phyloP scores from a whole-genome alignment of 352 stramenopile genomes.

The Phytopythium boreale region DNA sequence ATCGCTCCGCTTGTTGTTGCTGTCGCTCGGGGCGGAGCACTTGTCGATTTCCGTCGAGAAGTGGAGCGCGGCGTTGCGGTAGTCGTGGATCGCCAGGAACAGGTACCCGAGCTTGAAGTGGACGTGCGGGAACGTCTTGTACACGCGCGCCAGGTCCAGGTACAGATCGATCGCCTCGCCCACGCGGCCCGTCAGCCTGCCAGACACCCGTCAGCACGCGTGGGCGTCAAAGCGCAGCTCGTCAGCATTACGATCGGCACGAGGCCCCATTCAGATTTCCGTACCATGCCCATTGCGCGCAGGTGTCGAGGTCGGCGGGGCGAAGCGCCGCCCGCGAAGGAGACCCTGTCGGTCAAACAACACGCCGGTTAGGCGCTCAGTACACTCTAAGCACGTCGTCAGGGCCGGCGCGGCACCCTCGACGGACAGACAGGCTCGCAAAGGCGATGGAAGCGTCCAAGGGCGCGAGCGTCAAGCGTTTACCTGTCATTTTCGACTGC shows the following conservation, averaged over 20 bases:
- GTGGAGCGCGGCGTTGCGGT: slow-evolving; percentile 23
- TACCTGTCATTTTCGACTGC: background rate
- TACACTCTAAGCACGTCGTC: background rate
- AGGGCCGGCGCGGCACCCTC: background rate
- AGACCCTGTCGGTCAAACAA: background rate
- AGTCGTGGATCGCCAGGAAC: slow-evolving; percentile 32
- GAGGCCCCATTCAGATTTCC: too few species aligned
- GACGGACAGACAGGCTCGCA: too few species aligned
- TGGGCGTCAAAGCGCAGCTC: background rate
- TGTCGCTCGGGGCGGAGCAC: background rate
- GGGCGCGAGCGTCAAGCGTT: background rate
- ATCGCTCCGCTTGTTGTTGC: background rate
- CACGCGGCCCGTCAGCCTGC: slow-evolving; percentile 39
- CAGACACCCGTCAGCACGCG: background rate
- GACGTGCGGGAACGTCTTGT: slow-evolving; percentile 37
- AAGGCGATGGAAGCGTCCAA: too few species aligned
- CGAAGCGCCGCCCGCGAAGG: background rate
- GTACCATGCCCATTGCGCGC: slow-evolving; percentile 49
- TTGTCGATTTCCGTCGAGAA: slow-evolving; percentile 41
- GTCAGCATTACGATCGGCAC: too few species aligned
- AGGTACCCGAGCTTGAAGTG: slow-evolving; percentile 60
- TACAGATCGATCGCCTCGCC: slow-evolving; percentile 50
- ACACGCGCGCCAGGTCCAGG: slow-evolving; percentile 31
- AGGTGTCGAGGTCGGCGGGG: slow-evolving; percentile 36
- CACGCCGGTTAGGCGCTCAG: background rate